Evolutionary conservation across 2,329 filamentous ascomycete species (phyloP).

Genomic region (Penicillium sp.): DNA sequence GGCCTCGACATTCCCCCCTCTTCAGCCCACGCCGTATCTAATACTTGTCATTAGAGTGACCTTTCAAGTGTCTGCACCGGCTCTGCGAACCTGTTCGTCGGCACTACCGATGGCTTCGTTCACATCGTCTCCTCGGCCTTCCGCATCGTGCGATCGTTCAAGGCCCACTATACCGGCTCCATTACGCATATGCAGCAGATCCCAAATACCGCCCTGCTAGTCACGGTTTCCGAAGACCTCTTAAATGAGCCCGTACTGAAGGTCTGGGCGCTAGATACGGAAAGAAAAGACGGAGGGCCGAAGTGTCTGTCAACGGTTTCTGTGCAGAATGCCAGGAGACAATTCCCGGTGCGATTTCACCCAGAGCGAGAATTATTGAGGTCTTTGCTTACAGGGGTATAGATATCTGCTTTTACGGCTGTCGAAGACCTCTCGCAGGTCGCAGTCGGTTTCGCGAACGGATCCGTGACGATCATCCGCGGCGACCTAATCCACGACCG

Average conservation of each 20-base stretch:
- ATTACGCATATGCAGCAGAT: slow-evolving; percentile 93
- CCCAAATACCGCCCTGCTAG: slow-evolving; percentile 77
- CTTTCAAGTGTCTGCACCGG: slow-evolving; percentile 82
- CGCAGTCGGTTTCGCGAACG: slow-evolving; percentile 93
- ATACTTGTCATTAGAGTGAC: slow-evolving; percentile 52
- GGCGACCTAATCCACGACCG: slow-evolving; percentile 95
- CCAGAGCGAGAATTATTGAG: no score
- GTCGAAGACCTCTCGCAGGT: slow-evolving; percentile 88
- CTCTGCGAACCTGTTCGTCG: slow-evolving; percentile 85
- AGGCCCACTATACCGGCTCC: slow-evolving; percentile 70
- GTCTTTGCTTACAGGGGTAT: slow-evolving; percentile 1
- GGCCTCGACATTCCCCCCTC: slow-evolving; percentile 27
- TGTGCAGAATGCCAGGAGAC: slow-evolving; percentile 86
- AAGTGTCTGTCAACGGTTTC: slow-evolving; percentile 82
- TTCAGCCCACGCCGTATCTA: neutral
- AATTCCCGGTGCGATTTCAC: slow-evolving; percentile 69
- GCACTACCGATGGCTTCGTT: slow-evolving; percentile 78
- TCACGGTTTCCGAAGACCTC: slow-evolving; percentile 80
- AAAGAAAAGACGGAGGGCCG: slow-evolving; percentile 89
- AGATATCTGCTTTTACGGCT: slow-evolving; percentile 79
- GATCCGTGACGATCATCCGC: slow-evolving; percentile 86
- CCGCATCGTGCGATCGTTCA: slow-evolving; percentile 83
- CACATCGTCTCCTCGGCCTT: slow-evolving; percentile 84
- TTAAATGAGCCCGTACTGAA: slow-evolving; percentile 85
- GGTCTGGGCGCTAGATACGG: slow-evolving; percentile 95